Evolutionary conservation across 1,139 yeast species (phyloP).

Genomic region (Lodderomyces metapsilosis): DNA sequence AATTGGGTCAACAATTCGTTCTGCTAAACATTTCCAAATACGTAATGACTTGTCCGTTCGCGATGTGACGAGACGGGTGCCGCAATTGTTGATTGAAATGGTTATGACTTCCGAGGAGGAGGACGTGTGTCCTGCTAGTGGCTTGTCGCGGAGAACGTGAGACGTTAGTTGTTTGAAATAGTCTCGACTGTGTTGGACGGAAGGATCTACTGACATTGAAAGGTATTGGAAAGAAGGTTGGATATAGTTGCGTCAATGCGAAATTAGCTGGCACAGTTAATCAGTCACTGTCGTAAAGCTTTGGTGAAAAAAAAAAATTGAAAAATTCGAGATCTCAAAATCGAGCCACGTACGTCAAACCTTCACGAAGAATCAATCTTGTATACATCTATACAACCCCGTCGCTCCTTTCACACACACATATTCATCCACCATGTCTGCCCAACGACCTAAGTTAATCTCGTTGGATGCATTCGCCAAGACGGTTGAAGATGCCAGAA

Average conservation of each 20-base stretch:
- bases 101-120: conserved; percentile 31
- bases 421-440: conserved; percentile 7
- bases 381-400: not conserved
- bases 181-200: conserved; percentile 12
- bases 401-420: not conserved
- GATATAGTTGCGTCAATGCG: not conserved
- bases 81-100: conserved; percentile 38
- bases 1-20: conserved; percentile 30
- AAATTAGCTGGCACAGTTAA: too few species aligned
- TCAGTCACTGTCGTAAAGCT: too few species aligned
- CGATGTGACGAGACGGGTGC: conserved; percentile 44
- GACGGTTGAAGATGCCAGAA: conserved; percentile 90
- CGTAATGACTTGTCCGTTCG: conserved; percentile 47
- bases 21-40: conserved; percentile 38
- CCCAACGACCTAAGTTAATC: conserved; percentile 52
- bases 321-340: not conserved
- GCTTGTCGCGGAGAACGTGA: conserved; percentile 23
- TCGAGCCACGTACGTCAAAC: conserved; percentile 1
- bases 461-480: conserved; percentile 88
- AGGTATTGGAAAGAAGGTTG: too few species aligned
- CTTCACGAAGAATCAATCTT: too few species aligned
- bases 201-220: not conserved
- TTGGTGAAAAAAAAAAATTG: not conserved
- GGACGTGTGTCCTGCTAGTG: conserved; percentile 24
- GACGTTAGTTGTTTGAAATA: conserved; percentile 27